These are phyloP conservation scores for Diplodia seriata DNA, from an alignment of 2,329 filamentous ascomycete species.

Conservation along the genomic window DNA sequence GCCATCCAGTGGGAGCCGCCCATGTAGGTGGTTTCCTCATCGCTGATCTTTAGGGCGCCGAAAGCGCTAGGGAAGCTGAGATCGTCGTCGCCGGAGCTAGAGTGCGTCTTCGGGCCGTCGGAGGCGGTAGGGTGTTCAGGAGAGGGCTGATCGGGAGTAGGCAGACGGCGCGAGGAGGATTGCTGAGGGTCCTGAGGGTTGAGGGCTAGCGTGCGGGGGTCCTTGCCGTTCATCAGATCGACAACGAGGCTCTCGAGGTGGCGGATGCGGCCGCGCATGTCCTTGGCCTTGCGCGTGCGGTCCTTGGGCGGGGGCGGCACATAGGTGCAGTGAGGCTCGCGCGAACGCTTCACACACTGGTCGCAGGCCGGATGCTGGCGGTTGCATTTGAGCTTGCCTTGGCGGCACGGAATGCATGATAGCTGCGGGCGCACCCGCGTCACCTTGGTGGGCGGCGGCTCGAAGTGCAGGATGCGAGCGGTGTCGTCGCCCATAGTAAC, in stretches of 20 bases:
- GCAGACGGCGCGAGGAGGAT: conserved; percentile 16
- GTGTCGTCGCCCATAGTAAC: conserved; percentile 28
- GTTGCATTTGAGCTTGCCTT: conserved; percentile 47
- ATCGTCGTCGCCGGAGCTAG: conserved; percentile 31
- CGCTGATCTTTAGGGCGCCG: conserved; percentile 29
- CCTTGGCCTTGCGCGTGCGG: conserved; percentile 40
- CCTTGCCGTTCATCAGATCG: conserved; percentile 43
- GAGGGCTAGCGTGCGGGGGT: conserved; percentile 31
- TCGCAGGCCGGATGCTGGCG: conserved; percentile 48
- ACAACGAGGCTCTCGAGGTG: conserved; percentile 48
- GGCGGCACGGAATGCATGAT: conserved; percentile 41
- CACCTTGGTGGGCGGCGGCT: conserved; percentile 27
- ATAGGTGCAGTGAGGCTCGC: conserved; percentile 41
- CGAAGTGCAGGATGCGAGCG: conserved; percentile 23
- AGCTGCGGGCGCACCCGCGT: conserved; percentile 37
- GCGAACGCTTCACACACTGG: conserved; percentile 46
- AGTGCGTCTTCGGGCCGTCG: conserved; percentile 31
- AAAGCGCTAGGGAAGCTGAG: conserved; percentile 25
- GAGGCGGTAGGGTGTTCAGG: conserved; percentile 17
- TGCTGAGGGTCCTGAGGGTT: conserved; percentile 7
- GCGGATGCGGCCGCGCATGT: conserved; percentile 47
- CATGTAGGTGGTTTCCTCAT: conserved; percentile 34
- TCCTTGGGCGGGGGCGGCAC: conserved; percentile 38
- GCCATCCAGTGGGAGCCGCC: conserved; percentile 48
- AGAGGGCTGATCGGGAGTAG: conserved; percentile 30